Evolutionary conservation across 495 filamentous ascomycete species (phyloP), one percentile per base, ranked within the genome.

Genomic region (Aspergillus heteromorphus): DNA sequence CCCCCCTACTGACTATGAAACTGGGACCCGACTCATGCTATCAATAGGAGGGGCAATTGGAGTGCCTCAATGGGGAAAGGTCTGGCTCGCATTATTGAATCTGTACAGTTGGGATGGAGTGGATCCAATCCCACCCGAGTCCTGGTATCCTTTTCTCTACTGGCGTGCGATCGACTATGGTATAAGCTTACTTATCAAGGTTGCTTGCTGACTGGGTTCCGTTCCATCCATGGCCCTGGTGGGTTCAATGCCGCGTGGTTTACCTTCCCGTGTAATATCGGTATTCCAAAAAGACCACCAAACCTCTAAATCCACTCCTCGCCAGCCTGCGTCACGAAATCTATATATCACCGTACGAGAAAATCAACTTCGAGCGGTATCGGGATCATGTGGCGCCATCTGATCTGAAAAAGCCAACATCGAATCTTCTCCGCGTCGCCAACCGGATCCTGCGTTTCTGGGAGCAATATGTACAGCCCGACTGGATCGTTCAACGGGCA

Each of bases 11-110:
- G 27, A 30, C 10, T 30, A n/a, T 41, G 38, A 41, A 41, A n/a
- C 38, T 10, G 27, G 38, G 13, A n/a, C 38, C 38, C 6, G 14
- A 20, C 40, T 42, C 40, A 42, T 42, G 4, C 6, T 90, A 65
- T 73, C 81, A 59, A 73, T 92, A 42, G 89, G 89, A 7, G 88
- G 89, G 20, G 87, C 86, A 16, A 75, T 83, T 4, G 74, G 82
- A 59, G 82, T 77, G 10, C 90, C 89, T 8, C 88, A 91, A 62
- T 93, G 89, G 89, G 82, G 82, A 6, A 93, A 95, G 64, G 90
- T 90, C 69, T 87, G 88, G 87, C 69, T 95, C 30, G 79, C 80
- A 7, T 73, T 91, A 13, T 60, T 95, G 60, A 84, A 84, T 6
- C 79, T 91, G 9, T 79, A 78, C 47, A 67, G 84, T 19, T 93